Base-by-base conservation (phyloP, 257 asterid genomes). In the Primulina tabacum region DNA sequence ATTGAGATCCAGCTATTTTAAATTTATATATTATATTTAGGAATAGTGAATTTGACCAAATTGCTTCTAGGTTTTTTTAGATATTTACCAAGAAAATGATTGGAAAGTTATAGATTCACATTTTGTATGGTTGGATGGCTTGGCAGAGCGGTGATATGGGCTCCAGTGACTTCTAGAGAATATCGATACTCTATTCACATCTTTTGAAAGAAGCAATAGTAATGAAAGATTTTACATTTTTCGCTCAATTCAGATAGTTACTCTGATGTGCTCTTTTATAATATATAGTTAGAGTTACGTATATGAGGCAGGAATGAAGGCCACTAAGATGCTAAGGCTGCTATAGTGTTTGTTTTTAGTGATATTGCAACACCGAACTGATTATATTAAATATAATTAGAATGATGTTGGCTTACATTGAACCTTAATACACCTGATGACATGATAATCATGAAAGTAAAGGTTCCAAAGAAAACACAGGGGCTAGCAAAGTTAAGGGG, bases 121-220 rank as follows among this genome's bases (percentile, higher is more conserved):
- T 17, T 50, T 50, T 16, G 8, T 14, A 17, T 50, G 20, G 57
- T 17, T 16, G 18, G 20, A 47, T 47, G 56, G 56, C 4, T 50
- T 50, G 57, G 21, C 21, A 50, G 57, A 64, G 56, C 24, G 47
- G 35, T 69, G 28, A 8, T 24, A 20, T 6, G 3, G 21, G 53
- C 32, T 53, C 70, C 38, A 60, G 67, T 68, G 62, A 20, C 70
- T 68, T 71, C 70, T 60, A 6, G 34, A 55, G 17, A 59, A 56
- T 63, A 8, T 17, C 20, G 58, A 1, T 33, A 24, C 20, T 68
- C 57, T 40, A 1, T 63, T 52, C 34, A 24, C 65, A 18, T 73
- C 50, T 14, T 60, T n/a, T 55, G 12, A 60, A 34, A 32, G 26
- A 12, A 4, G 35, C 3, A 32, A 68, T 33, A 11, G 11, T 17